Evolutionary conservation across 371 early-diverging fungal species (phyloP), one percentile per base, ranked within the genome.

Genomic region (Basidiobolus meristosporus): DNA sequence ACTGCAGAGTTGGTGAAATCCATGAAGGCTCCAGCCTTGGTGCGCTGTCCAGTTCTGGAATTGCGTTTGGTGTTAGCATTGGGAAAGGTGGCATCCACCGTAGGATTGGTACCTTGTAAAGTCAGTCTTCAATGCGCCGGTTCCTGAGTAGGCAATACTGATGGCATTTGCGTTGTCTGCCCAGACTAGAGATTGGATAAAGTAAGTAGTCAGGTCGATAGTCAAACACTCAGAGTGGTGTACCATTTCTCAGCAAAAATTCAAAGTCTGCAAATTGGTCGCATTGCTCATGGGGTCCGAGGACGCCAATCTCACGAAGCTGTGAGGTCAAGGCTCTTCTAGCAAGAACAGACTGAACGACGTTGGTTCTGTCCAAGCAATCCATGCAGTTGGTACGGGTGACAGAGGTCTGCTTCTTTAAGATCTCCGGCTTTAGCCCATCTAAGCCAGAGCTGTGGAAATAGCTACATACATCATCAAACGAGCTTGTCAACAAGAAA

Each of bases 351-450:
- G 79, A 81, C 53, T 99, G 99, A 1, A 96, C 90, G 4, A 98
- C 92, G 48, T 99, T 99, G 22, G 99, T 99, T 50, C 99, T 74
- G 60, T 99, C 99, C 37, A 99, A 62, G 49, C 98, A 99, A 63
- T 99, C 99, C 78, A 99, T 96, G 56, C 99, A 99, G 57, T 99
- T 99, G 7, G 96, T 85, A 41, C 99, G 79, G 7, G 93, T 63
- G 9, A 97, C 81, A 1, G 85, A 82, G 1, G 58, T 57, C 47
- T 99, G 98, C 26, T 44, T 51, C 17, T 12, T 31, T 12, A 28
- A 36, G 14, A 44, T 31, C 26, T 51, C 47, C 0, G 52, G 50
- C 18, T n/a, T n/a, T 1, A 15, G 2, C 10, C 19, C 19, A n/a
- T 28, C 32, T 9, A n/a, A n/a, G n/a, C n/a, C n/a, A n/a, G n/a